These are phyloP conservation scores for Lobosporangium transversale DNA, from an alignment of 192 early-diverging fungal genomes.

Conservation along the genomic window DNA sequence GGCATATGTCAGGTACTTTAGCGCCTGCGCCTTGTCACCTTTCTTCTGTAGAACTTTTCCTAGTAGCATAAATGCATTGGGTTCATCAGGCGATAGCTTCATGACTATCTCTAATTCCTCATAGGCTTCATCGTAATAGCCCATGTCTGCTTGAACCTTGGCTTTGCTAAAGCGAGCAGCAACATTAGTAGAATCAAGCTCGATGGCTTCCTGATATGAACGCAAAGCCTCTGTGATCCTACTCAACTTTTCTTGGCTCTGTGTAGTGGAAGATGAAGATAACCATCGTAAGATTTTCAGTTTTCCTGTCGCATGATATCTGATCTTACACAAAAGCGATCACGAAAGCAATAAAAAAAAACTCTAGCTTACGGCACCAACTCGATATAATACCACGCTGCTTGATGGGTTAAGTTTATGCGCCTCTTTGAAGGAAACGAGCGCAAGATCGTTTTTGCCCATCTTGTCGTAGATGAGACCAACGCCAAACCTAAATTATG, in stretches of 20 bases:
- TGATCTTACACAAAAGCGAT: too few species aligned
- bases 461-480: slow-evolving; percentile 75
- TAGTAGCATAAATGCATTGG: slow-evolving; percentile 70
- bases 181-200: slow-evolving; percentile 62
- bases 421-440: slow-evolving; percentile 78
- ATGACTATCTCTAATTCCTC: slow-evolving; percentile 69
- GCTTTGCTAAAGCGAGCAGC: slow-evolving; percentile 76
- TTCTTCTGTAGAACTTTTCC: slow-evolving; percentile 66
- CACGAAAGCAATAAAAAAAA: too few species aligned
- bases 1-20: slow-evolving; percentile 70
- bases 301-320: too few species aligned
- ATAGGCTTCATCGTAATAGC: slow-evolving; percentile 70
- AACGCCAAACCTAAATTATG: slow-evolving; percentile 74
- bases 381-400: slow-evolving; percentile 73
- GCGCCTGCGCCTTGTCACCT: slow-evolving; percentile 62
- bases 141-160: slow-evolving; percentile 65
- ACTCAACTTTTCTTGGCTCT: slow-evolving; percentile 66
- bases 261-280: neutral
- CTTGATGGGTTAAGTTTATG: slow-evolving; percentile 77
- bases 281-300: too few species aligned
- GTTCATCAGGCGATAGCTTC: slow-evolving; percentile 56
- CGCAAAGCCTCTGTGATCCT: slow-evolving; percentile 63
- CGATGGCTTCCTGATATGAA: slow-evolving; percentile 70
- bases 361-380: too few species aligned
- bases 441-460: slow-evolving; percentile 78